phyloP scores from a whole-genome alignment of 306 rosid species.

The Cicer bijugum region DNA sequence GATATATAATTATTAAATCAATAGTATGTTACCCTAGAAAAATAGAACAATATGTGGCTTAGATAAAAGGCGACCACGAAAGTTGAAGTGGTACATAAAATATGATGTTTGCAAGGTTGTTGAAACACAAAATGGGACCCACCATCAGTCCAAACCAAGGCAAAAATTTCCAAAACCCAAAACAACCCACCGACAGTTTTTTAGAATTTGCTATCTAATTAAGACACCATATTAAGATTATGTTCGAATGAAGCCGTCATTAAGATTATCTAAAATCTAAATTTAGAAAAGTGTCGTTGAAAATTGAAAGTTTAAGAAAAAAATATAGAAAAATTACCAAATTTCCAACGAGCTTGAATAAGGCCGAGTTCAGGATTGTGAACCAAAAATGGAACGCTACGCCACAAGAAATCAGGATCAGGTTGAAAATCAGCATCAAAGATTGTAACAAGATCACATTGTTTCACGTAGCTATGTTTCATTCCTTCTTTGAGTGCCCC shows the following conservation, averaged over 20 bases:
- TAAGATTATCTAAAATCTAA: constrained; percentile 8
- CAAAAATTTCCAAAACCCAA: constrained; percentile 27
- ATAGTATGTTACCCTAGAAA: neutral
- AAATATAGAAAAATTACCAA: constrained; percentile 56
- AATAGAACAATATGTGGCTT: constrained; percentile 49
- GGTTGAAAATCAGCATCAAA: constrained; percentile 99
- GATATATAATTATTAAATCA: too few relatives aligned
- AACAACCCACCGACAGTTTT: constrained; percentile 69
- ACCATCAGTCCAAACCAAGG: constrained; percentile 17
- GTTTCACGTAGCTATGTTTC: constrained; percentile 76
- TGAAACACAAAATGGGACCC: constrained; percentile 51
- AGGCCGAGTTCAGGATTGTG: constrained; percentile 80
- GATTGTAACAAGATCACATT: constrained; percentile 81
- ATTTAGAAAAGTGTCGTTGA: constrained; percentile 28
- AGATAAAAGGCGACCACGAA: constrained; percentile 39
- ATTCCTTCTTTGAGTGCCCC: constrained; percentile 93
- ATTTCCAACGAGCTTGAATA: constrained; percentile 92
- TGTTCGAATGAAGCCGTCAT: constrained; percentile 26
- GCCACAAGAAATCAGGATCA: constrained; percentile 81
- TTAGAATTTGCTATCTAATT: neutral
- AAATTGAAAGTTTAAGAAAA: neutral
- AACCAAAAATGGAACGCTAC: constrained; percentile 75
- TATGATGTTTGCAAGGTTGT: constrained; percentile 41
- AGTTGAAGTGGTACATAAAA: constrained; percentile 20
- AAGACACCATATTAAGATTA: constrained; percentile 30